phyloP scores from a whole-genome alignment of 495 filamentous ascomycete species.

The Bacidia rubella region DNA sequence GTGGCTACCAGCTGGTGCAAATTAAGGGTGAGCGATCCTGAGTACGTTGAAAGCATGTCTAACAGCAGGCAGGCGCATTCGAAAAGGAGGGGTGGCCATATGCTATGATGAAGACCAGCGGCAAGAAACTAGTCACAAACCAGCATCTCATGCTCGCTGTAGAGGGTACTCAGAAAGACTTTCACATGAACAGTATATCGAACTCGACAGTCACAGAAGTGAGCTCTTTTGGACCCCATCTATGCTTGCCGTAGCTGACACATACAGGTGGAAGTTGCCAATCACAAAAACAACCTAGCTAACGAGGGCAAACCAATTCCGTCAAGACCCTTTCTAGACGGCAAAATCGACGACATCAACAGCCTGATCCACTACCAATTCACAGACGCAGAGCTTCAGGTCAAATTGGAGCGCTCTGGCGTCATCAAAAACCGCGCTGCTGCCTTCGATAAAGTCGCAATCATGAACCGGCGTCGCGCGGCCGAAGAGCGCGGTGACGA shows the following conservation, averaged over 20 bases:
- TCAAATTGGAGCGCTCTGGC: constrained; percentile 59
- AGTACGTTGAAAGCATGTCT: constrained; percentile 17
- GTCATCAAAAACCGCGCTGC: constrained; percentile 44
- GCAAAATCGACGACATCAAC: constrained; percentile 74
- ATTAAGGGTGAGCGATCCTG: constrained; percentile 54
- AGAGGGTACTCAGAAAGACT: constrained; percentile 63
- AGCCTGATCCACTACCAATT: constrained; percentile 61
- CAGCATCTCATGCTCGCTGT: constrained; percentile 60
- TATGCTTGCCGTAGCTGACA: constrained; percentile 16
- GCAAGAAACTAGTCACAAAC: constrained; percentile 59
- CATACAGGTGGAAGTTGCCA: constrained; percentile 58
- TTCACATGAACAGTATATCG: constrained; percentile 54
- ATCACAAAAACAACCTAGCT: constrained; percentile 63
- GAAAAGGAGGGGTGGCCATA: constrained; percentile 59
- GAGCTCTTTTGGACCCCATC: not conserved
- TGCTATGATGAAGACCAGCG: constrained; percentile 53
- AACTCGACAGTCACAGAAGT: constrained; percentile 15
- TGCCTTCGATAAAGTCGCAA: constrained; percentile 47
- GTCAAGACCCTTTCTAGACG: constrained; percentile 45
- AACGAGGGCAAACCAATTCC: constrained; percentile 60
- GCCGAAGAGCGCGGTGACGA: constrained; percentile 51
- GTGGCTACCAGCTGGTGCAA: constrained; percentile 68
- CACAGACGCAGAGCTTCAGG: constrained; percentile 63
- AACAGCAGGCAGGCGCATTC: constrained; percentile 44
- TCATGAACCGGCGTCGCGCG: constrained; percentile 47